These are phyloP conservation scores for Aspergillus terreus DNA, from an alignment of 2,329 filamentous ascomycete genomes.

Conservation along the genomic window DNA sequence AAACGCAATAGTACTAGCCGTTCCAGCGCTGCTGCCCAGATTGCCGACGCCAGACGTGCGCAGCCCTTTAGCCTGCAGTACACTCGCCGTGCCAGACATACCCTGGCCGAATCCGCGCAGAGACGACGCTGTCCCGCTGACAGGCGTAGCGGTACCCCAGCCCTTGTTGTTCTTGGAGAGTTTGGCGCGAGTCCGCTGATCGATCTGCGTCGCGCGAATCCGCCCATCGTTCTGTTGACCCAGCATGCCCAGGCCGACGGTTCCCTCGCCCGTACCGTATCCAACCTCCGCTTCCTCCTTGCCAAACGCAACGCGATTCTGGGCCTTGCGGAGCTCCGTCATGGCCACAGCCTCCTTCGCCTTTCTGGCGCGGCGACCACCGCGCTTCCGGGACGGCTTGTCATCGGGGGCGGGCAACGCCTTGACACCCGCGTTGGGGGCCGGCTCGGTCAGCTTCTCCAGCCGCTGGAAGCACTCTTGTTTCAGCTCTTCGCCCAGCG, in stretches of 20 bases:
- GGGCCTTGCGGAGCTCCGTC: slow-evolving; percentile 92
- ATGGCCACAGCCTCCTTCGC: slow-evolving; percentile 96
- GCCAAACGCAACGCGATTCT: slow-evolving; percentile 93
- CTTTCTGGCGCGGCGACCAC: slow-evolving; percentile 82
- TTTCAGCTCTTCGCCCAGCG: slow-evolving; percentile 76
- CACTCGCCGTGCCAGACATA: slow-evolving; percentile 57
- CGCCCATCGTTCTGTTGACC: slow-evolving; percentile 83
- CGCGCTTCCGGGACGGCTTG: slow-evolving; percentile 88
- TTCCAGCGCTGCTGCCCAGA: slow-evolving; percentile 63
- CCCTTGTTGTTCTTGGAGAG: slow-evolving; percentile 93
- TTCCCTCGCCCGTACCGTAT: slow-evolving; percentile 80
- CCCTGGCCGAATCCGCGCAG: slow-evolving; percentile 72
- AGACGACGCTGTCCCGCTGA: slow-evolving; percentile 66
- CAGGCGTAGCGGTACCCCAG: slow-evolving; percentile 70
- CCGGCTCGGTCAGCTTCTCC: slow-evolving; percentile 88
- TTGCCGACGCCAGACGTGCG: slow-evolving; percentile 78
- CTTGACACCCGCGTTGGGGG: slow-evolving; percentile 80
- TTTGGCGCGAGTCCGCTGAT: slow-evolving; percentile 88
- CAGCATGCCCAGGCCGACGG: slow-evolving; percentile 91
- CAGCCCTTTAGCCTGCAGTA: slow-evolving; percentile 75
- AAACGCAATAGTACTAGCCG: slow-evolving; percentile 83
- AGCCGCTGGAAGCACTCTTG: slow-evolving; percentile 79
- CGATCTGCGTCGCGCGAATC: slow-evolving; percentile 82
- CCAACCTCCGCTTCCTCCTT: slow-evolving; percentile 93
- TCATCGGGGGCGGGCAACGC: slow-evolving; percentile 92